A percentile compares a stretch with the other conserved stretches of the same genome.
phyloP scores from a whole-genome alignment of 495 filamentous ascomycete genomes.

The Amphirosellinia nigrospora region DNA sequence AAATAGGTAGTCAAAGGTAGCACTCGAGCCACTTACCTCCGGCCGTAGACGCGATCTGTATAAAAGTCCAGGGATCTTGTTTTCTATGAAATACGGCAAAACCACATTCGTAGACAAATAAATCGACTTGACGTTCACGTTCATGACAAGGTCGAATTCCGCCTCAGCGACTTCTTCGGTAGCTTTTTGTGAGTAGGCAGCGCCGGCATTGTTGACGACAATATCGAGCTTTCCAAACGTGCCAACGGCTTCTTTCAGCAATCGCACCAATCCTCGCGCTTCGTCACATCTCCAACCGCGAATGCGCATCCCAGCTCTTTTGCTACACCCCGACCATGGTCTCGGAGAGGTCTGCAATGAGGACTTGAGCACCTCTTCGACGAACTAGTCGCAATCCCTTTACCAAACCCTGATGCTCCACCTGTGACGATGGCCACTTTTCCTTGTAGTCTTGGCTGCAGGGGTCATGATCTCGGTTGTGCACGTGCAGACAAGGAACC shows the following conservation, averaged over 20 bases:
- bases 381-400: conserved; percentile 62
- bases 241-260: conserved; percentile 53
- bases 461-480: conserved; percentile 28
- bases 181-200: conserved; percentile 70
- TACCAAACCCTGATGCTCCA: conserved; percentile 66
- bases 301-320: conserved; percentile 48
- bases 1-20: no score
- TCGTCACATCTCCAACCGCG: conserved; percentile 58
- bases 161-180: conserved; percentile 66
- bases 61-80: conserved; percentile 64
- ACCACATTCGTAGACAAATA: conserved; percentile 60
- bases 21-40: conserved; percentile 35
- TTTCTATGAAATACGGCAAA: conserved; percentile 61
- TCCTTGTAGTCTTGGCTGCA: conserved; percentile 43
- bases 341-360: conserved; percentile 66
- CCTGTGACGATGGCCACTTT: conserved; percentile 60
- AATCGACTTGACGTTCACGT: conserved; percentile 70
- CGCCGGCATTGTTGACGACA: conserved; percentile 74
- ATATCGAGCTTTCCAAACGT: conserved; percentile 62
- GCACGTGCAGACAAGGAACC: background rate
- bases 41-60: conserved; percentile 71
- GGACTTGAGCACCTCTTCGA: conserved; percentile 61
- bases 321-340: conserved; percentile 56
- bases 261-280: conserved; percentile 53
- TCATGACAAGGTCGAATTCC: conserved; percentile 71